Percentiles rank a stretch among this genome's conserved stretches.
Conservation (phyloP, 106 monocot genomes). For the Allium fistulosum region DNA sequence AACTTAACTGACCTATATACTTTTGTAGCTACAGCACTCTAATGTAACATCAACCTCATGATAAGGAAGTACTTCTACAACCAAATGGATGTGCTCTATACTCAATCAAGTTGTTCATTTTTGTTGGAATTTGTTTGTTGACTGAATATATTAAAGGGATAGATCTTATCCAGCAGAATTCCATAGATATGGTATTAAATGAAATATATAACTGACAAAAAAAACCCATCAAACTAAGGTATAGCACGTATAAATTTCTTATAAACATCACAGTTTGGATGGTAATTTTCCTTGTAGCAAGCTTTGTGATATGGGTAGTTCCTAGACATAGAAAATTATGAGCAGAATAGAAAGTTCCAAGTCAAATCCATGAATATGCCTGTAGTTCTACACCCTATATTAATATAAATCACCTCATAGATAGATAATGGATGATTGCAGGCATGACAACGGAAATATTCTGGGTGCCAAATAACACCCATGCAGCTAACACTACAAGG, state of each 20-base stretch:
- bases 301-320: conserved; percentile 81
- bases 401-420: conserved; percentile 51
- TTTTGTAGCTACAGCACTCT: conserved; percentile 88
- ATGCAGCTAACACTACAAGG: no score
- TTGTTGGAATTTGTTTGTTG: no score
- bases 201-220: neutral
- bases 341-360: neutral
- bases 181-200: no score
- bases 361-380: neutral
- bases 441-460: conserved; percentile 75
- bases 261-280: conserved; percentile 96
- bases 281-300: conserved; percentile 87
- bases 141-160: no score
- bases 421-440: conserved; percentile 75
- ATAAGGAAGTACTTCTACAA: conserved; percentile 77
- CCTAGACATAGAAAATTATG: conserved; percentile 78
- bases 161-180: no score
- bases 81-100: no score
- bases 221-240: neutral
- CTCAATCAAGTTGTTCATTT: no score
- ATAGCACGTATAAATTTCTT: conserved; percentile 62
- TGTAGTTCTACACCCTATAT: neutral
- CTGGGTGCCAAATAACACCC: conserved; percentile 87
- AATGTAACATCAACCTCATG: conserved; percentile 79
- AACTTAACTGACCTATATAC: conserved; percentile 68